Base-by-base conservation (phyloP, 2,329 filamentous ascomycete species). In the Colletotrichum euphorbiae region DNA sequence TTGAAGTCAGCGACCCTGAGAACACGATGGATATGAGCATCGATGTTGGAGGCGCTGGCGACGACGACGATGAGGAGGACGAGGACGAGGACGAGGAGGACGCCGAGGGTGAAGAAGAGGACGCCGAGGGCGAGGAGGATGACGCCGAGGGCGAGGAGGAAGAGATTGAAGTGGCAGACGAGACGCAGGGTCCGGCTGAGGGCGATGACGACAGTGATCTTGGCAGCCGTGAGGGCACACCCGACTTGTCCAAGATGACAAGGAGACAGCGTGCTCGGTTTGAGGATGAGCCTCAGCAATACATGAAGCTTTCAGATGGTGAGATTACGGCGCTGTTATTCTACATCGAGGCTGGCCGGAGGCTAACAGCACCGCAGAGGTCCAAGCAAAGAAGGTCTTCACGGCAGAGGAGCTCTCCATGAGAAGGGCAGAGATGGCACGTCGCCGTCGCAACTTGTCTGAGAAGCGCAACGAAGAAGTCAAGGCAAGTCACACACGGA, bases 401-500 rank as follows among this genome's bases (percentile, higher is more conserved):
- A 89, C 87, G 3, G 87, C 86, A 2, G 87, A 89, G 72, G 87
- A 89, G 71, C 75, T 89, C 11, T 88, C 86, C 24, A 89, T 89
- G 87, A 82, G 87, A 12, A 82, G 87, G 6, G 84, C 87, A 45
- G 87, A 89, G 73, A 89, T 89, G 87, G 87, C 87, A 3, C 85
- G 87, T 28, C 82, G 87, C 51, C 80, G 87, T 66, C 84, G 87
- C 51, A 89, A 89, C 72, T 81, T 89, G n/a, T 89, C 87, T 72
- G 87, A 89, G 71, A 89, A 89, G 78, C 85, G 87, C 55, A 89
- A 86, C 69, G 87, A 89, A 69, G 87, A 89, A 78, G 87, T 89
- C 76, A 89, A 89, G 83, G 86, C 85, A 80, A 62, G 78, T 66
- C 21, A 8, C 5, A 3, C 19, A 2, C 36, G n/a, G 28, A 6